Evolutionary conservation across 2,329 filamentous ascomycete genomes (phyloP), one percentile per base, ranked within the genome.

Genomic region (Neonectria coccinea): DNA sequence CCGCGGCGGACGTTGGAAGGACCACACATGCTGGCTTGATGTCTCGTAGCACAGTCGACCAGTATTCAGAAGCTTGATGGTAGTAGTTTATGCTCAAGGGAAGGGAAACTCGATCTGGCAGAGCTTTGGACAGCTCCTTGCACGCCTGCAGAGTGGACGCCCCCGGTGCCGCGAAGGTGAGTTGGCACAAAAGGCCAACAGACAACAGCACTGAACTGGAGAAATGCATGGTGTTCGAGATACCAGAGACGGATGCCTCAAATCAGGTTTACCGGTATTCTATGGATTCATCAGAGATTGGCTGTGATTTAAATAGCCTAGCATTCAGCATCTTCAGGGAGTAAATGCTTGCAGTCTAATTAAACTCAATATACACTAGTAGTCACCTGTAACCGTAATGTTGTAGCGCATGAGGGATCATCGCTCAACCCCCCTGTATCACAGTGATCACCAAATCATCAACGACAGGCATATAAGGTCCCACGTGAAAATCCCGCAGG

Each of bases 1-100:
- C 75, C 20, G 73, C 59, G 3, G 78, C 70, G 11, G 67, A 69
- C 7, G 68, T 65, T 4, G 79, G 80, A 20, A 77, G 70, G 2
- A 79, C 75, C 27, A 79, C 67, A 62, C 80, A 81, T 5, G 78
- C 75, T 36, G 80, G 79, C 16, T 68, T 71, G 5, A 69, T 50
- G n/a, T 75, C 74, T 5, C 73, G 67, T 20, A 76, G 71, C n/a
- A 71, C 70, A 16, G 66, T 69, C 1, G 76, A 79, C 78, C 77
- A 80, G 71, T 79, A 80, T 5, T 25, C 42, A n/a, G 57, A 51
- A 20, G 44, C 16, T 36, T 64, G 42, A 7, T 20, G 14, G 18
- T 47, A 29, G 42, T 55, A 64, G 16, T 42, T 14, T 14, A 56
- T n/a, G 22, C 27, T 48, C 42, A 55, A 20, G 10, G 33, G 44